Evolutionary conservation across 2,329 filamentous ascomycete genomes (phyloP).

Genomic region (Beauveria brongniartii): DNA sequence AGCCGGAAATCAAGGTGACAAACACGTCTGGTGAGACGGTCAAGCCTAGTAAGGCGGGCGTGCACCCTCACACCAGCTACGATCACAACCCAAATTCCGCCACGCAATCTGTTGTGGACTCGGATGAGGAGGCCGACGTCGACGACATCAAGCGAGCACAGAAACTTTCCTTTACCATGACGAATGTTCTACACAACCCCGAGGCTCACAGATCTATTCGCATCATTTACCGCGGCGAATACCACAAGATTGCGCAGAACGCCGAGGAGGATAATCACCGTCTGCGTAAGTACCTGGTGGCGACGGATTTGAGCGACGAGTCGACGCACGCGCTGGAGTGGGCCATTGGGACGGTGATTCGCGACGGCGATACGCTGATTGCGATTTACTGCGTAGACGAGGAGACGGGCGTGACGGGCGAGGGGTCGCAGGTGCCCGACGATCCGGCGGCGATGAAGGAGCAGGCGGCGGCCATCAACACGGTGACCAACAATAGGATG

Average conservation of each 20-base stretch:
- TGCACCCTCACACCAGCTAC: constrained; percentile 81
- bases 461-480: constrained; percentile 63
- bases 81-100: constrained; percentile 56
- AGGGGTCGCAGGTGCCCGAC: constrained; percentile 54
- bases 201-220: constrained; percentile 75
- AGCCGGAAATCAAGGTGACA: constrained; percentile 59
- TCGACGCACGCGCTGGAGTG: constrained; percentile 93
- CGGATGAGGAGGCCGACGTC: constrained; percentile 78
- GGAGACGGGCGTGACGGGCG: constrained; percentile 54
- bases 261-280: constrained; percentile 71
- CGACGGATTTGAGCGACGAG: constrained; percentile 89
- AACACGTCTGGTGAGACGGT: constrained; percentile 53
- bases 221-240: constrained; percentile 86
- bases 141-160: constrained; percentile 84
- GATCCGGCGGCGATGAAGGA: constrained; percentile 69
- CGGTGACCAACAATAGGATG: constrained; percentile 41
- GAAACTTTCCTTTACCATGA: constrained; percentile 72
- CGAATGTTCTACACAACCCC: constrained; percentile 66
- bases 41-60: constrained; percentile 45
- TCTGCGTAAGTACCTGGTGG: constrained; percentile 87
- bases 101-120: constrained; percentile 57
- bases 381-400: constrained; percentile 93
- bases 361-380: constrained; percentile 88
- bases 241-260: constrained; percentile 63
- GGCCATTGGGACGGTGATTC: constrained; percentile 90